Evolutionary conservation across 306 rosid species (phyloP).

Genomic region (Quercus engelmannii): DNA sequence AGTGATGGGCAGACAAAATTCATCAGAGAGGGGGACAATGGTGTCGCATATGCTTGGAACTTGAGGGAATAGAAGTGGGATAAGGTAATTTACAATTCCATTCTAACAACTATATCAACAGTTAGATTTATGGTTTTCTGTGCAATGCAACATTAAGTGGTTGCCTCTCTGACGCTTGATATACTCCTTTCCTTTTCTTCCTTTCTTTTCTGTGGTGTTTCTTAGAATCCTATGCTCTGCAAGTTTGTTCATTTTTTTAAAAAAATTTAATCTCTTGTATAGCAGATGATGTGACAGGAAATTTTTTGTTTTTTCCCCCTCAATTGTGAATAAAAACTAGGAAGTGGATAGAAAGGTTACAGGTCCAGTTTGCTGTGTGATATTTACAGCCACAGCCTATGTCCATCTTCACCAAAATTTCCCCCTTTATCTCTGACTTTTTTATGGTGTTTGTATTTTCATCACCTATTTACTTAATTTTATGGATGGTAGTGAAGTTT

Average conservation of each 20-base stretch:
- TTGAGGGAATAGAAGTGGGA: constrained; percentile 80
- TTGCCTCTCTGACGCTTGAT: background rate
- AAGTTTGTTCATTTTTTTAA: background rate
- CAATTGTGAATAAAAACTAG: background rate
- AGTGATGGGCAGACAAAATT: constrained; percentile 92
- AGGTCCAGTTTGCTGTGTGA: background rate
- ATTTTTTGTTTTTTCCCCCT: background rate
- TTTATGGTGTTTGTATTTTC: background rate
- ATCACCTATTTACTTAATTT: background rate
- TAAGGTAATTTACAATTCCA: constrained; percentile 55
- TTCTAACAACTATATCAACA: constrained; percentile 1
- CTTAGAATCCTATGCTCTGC: background rate
- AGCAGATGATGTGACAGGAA: background rate
- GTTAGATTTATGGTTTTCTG: constrained; percentile 4
- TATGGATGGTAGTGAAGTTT: background rate
- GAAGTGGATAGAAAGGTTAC: background rate
- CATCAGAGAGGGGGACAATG: constrained; percentile 95
- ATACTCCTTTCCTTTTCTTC: background rate
- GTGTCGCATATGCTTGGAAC: constrained; percentile 95
- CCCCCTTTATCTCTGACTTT: background rate
- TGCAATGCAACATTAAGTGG: background rate
- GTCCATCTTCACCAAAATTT: background rate
- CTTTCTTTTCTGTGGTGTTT: background rate
- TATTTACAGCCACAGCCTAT: background rate
- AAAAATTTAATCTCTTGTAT: background rate